phyloP scores from a whole-genome alignment of 306 rosid species.

The Trifolium pratense region DNA sequence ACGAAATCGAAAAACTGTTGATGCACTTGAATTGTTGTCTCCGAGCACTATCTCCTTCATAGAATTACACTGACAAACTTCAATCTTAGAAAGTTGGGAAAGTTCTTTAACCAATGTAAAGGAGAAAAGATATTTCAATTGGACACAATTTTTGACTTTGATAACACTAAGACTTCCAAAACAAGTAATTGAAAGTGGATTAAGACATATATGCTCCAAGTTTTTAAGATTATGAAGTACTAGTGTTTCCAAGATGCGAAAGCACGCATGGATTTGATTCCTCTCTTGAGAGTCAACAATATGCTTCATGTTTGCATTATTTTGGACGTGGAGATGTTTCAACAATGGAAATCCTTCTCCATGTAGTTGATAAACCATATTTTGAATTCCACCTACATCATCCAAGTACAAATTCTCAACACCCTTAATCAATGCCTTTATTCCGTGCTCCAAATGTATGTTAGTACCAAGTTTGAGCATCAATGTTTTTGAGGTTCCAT shows the following conservation, averaged over 20 bases:
- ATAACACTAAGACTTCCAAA: slow-evolving; percentile 3
- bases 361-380: slow-evolving; percentile 18
- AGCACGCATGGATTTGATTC: neutral
- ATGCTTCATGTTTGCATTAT: neutral
- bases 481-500: neutral
- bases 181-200: neutral
- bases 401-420: slow-evolving; percentile 19
- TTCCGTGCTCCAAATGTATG: slow-evolving; percentile 11
- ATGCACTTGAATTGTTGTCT: neutral
- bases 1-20: neutral
- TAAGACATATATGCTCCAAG: neutral
- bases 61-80: slow-evolving; percentile 14
- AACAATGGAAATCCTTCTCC: neutral
- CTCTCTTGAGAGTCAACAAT: neutral
- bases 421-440: neutral
- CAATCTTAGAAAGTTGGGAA: neutral
- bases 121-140: slow-evolving; percentile 17
- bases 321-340: slow-evolving; percentile 10
- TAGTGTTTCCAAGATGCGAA: slow-evolving; percentile 1
- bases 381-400: slow-evolving; percentile 10
- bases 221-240: neutral
- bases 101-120: neutral
- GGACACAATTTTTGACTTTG: neutral
- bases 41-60: neutral
- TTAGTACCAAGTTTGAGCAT: neutral